Evolutionary conservation across 169 alveolate genomes (phyloP).

Genomic region (Miamiensis avidus): DNA sequence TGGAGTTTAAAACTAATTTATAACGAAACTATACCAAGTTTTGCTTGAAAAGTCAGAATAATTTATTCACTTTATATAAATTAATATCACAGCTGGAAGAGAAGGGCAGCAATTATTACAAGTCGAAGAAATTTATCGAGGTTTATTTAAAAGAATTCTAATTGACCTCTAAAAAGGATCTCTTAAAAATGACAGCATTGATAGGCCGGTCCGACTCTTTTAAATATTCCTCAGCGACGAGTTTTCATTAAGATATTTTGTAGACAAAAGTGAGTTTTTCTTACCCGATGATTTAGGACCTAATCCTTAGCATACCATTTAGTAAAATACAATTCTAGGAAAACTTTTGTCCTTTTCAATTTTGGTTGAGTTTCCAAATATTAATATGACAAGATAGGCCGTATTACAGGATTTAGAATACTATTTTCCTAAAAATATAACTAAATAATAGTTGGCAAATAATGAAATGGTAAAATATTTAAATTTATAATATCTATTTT

Average conservation of each 20-base stretch:
- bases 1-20: neutral
- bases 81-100: neutral
- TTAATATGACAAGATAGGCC: neutral
- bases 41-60: neutral
- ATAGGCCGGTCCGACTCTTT: neutral
- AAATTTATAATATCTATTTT: too few relatives aligned
- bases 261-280: neutral
- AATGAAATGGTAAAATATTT: too few relatives aligned
- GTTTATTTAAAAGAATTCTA: neutral
- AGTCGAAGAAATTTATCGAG: neutral
- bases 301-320: neutral
- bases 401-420: neutral
- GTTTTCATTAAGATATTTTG: neutral
- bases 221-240: neutral
- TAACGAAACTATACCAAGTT: too few relatives aligned
- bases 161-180: neutral
- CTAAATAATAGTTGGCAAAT: too few relatives aligned
- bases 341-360: neutral
- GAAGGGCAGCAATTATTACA: neutral
- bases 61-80: too few relatives aligned
- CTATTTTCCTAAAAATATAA: neutral
- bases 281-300: neutral
- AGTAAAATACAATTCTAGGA: neutral
- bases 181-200: neutral
- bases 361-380: neutral